Evolutionary conservation across 2,329 filamentous ascomycete species (phyloP).

Genomic region (Pseudogymnoascus destructans): DNA sequence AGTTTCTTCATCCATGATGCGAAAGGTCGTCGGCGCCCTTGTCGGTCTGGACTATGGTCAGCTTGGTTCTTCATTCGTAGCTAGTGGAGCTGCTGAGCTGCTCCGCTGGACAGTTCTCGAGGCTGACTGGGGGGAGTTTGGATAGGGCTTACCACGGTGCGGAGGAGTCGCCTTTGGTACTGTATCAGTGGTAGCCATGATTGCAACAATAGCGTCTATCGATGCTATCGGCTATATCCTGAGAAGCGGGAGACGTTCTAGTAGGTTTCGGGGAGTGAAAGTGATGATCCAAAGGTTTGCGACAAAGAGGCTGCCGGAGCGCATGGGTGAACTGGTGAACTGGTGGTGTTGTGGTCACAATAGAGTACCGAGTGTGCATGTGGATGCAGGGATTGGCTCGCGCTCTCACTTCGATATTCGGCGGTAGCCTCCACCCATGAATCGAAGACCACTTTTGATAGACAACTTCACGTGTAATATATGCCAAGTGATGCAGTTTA

Average conservation of each 20-base stretch:
- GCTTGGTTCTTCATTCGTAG: not conserved
- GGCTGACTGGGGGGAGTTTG: not conserved
- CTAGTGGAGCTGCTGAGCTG: not conserved
- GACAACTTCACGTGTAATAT: not conserved
- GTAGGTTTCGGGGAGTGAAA: not conserved
- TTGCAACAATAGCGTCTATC: not conserved
- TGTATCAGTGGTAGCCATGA: not conserved
- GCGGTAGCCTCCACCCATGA: not conserved
- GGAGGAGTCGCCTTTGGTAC: not conserved
- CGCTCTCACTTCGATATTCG: not conserved
- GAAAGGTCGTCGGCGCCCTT: slow-evolving; percentile 69
- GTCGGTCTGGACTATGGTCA: slow-evolving; percentile 36
- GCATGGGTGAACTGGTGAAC: not conserved
- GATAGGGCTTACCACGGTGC: not conserved
- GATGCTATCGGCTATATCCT: not conserved
- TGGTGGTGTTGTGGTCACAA: not conserved
- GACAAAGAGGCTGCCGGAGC: not conserved
- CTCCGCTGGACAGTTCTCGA: not conserved
- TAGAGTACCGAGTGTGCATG: not conserved
- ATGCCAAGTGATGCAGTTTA: not conserved
- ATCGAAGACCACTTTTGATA: not conserved
- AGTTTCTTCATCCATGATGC: slow-evolving; percentile 90
- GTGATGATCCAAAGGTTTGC: not conserved
- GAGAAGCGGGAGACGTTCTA: not conserved
- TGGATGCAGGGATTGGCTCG: not conserved